Evolutionary conservation across 208 protist species (phyloP).

Genomic region (Vickermania spadyakhi): DNA sequence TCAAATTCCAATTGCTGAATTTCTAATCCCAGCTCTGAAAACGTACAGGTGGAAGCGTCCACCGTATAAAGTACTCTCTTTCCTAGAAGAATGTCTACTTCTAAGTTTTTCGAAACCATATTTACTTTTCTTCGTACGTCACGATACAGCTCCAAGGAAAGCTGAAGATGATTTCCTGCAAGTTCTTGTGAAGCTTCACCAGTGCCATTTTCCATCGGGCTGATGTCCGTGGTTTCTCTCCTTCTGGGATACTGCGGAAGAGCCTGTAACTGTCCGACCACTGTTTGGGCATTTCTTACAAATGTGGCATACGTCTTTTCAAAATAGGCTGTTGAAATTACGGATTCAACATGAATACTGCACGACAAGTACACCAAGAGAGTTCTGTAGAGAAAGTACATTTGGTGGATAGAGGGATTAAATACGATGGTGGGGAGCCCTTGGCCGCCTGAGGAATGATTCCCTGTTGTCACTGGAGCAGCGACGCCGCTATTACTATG

Average conservation of each 20-base stretch:
- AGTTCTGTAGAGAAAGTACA: slow-evolving; percentile 43
- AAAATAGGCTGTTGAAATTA: slow-evolving; percentile 41
- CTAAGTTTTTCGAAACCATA: slow-evolving; percentile 29
- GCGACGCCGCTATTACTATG: slow-evolving; percentile 3
- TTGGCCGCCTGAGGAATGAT: not conserved
- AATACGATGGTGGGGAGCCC: slow-evolving; percentile 45
- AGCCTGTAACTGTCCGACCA: slow-evolving; percentile 26
- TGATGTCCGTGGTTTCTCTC: not conserved
- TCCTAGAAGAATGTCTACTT: slow-evolving; percentile 48
- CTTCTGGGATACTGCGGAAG: slow-evolving; percentile 21
- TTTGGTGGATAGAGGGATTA: slow-evolving; percentile 45
- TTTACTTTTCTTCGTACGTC: slow-evolving; percentile 28
- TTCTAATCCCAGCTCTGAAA: not conserved
- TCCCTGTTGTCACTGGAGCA: too few species aligned
- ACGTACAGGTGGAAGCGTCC: not conserved
- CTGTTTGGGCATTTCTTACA: slow-evolving; percentile 12
- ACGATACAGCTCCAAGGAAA: slow-evolving; percentile 54
- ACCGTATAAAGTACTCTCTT: slow-evolving; percentile 50
- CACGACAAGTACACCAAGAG: slow-evolving; percentile 54
- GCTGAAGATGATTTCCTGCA: slow-evolving; percentile 9
- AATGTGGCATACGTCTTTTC: slow-evolving; percentile 36
- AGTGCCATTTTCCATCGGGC: not conserved
- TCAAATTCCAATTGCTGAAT: not conserved
- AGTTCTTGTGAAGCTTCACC: too few species aligned
- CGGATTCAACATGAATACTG: slow-evolving; percentile 58